phyloP scores from a whole-genome alignment of 2,329 filamentous ascomycete species.

The Canariomyces notabilis region DNA sequence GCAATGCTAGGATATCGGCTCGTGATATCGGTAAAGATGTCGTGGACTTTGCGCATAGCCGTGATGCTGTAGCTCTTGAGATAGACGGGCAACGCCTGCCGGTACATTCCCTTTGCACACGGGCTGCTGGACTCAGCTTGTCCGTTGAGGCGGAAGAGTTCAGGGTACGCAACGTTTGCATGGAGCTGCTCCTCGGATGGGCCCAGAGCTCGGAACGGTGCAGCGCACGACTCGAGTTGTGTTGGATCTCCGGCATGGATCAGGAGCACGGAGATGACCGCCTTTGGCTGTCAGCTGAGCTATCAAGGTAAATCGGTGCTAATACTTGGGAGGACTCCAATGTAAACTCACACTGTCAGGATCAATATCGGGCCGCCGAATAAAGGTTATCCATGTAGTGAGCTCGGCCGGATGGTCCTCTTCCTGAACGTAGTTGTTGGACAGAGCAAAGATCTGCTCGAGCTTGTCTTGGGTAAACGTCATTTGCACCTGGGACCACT shows the following conservation, averaged over 20 bases:
- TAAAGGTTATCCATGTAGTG: not conserved
- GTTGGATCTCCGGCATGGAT: not conserved
- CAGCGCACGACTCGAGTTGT: not conserved
- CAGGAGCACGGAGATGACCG: not conserved
- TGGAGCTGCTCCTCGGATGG: not conserved
- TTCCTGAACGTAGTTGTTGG: not conserved
- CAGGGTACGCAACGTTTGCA: not conserved
- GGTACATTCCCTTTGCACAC: not conserved
- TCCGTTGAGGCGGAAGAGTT: not conserved
- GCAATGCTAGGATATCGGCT: not conserved
- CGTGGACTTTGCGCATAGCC: not conserved
- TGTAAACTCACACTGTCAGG: not conserved
- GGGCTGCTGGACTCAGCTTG: not conserved
- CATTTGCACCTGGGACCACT: not conserved
- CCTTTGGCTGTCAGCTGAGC: not conserved
- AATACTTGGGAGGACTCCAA: not conserved
- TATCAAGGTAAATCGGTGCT: too few species aligned
- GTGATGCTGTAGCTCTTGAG: not conserved
- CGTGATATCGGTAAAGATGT: not conserved
- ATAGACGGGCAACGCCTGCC: not conserved
- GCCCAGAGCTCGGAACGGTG: not conserved
- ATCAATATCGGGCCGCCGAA: not conserved
- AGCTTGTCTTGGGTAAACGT: not conserved
- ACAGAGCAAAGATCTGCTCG: not conserved
- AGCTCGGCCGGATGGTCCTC: conserved; percentile 1